phyloP scores from a whole-genome alignment of 176 grass and related monocot genomes.

The Tuctoria greenei region DNA sequence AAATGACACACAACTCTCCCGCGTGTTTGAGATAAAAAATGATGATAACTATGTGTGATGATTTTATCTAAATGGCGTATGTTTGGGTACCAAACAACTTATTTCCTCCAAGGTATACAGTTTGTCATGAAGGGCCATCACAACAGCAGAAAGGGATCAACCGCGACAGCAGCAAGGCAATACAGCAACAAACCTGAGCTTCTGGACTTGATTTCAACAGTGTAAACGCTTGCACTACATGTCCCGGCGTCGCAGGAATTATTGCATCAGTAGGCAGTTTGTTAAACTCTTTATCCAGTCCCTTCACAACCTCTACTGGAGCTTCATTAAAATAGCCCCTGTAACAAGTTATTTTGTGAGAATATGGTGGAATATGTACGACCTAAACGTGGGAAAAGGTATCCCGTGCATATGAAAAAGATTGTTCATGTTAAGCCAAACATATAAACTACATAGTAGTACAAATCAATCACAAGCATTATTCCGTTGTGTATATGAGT shows the following conservation, averaged over 20 bases:
- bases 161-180: background rate
- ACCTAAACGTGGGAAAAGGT: background rate
- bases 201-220: constrained; percentile 62
- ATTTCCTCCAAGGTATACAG: too few relatives aligned
- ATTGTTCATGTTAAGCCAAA: background rate
- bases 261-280: too few relatives aligned
- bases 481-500: background rate
- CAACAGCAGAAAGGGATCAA: background rate
- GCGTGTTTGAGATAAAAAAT: too few relatives aligned
- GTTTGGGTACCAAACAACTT: too few relatives aligned
- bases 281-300: too few relatives aligned
- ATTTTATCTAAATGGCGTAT: too few relatives aligned
- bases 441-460: background rate
- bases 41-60: too few relatives aligned
- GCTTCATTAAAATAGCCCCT: constrained; percentile 55
- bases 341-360: constrained; percentile 11
- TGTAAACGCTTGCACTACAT: too few relatives aligned
- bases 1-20: too few relatives aligned
- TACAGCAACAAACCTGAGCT: constrained; percentile 58
- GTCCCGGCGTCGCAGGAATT: too few relatives aligned
- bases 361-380: background rate
- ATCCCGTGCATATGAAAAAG: background rate
- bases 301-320: constrained; percentile 24
- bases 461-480: background rate
- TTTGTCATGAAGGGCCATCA: background rate